These are phyloP conservation scores for Sambucus nigra DNA, from an alignment of 129 eudicot species.

Conservation along the genomic window DNA sequence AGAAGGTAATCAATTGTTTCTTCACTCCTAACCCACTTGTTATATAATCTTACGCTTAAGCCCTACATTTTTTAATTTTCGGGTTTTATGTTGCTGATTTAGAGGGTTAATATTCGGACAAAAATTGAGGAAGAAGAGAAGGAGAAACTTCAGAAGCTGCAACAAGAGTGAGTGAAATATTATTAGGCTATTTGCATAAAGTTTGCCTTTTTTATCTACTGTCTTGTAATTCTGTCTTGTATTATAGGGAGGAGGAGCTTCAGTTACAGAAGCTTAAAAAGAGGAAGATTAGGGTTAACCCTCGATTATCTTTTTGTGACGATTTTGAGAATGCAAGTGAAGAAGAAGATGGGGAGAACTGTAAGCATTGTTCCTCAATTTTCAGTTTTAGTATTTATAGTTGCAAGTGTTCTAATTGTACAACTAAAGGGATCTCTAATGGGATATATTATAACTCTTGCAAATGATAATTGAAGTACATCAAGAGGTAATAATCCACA, in stretches of 20 bases:
- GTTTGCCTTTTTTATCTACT: not conserved
- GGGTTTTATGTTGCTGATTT: slow-evolving; percentile 1
- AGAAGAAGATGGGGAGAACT: slow-evolving; percentile 53
- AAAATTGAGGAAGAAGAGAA: slow-evolving; percentile 97
- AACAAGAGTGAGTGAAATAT: slow-evolving; percentile 72
- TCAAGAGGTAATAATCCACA: too few species aligned
- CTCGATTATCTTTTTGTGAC: slow-evolving; percentile 76
- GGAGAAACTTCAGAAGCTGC: slow-evolving; percentile 92
- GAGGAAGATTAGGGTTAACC: slow-evolving; percentile 63
- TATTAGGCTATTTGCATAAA: not conserved
- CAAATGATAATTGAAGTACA: too few species aligned
- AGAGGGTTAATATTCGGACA: slow-evolving; percentile 86
- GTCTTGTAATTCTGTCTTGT: slow-evolving; percentile 3
- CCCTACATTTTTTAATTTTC: too few species aligned
- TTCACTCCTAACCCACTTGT: too few species aligned
- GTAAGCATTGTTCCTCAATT: too few species aligned
- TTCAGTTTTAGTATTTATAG: not conserved
- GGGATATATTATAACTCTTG: too few species aligned
- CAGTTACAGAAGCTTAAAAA: slow-evolving; percentile 78
- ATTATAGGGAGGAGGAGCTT: slow-evolving; percentile 79
- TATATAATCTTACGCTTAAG: too few species aligned
- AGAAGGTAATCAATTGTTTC: slow-evolving; percentile 45
- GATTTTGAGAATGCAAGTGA: slow-evolving; percentile 65
- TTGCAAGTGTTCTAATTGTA: too few species aligned
- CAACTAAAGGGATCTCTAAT: too few species aligned